phyloP scores from a whole-genome alignment of 192 early-diverging fungal genomes.

The Linnemannia elongata region DNA sequence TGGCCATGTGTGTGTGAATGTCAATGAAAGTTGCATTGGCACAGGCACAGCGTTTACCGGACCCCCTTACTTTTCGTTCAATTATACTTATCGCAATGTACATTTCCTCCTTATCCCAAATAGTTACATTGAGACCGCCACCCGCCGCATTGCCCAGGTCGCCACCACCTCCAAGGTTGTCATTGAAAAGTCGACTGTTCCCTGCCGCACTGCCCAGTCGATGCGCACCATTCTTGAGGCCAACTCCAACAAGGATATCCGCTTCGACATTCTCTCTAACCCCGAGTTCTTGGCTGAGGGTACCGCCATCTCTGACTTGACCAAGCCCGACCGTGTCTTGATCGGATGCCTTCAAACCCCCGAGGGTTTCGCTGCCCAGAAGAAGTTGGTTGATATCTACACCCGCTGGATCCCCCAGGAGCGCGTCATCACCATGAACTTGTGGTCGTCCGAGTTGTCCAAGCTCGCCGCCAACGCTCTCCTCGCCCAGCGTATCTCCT shows the following conservation, averaged over 20 bases:
- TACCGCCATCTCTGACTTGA: slow-evolving; percentile 86
- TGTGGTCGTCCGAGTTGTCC: slow-evolving; percentile 96
- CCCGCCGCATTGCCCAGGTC: slow-evolving; percentile 85
- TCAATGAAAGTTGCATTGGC: background rate
- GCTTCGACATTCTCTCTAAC: slow-evolving; percentile 92
- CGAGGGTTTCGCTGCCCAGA: slow-evolving; percentile 81
- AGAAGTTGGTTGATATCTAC: slow-evolving; percentile 83
- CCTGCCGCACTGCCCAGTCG: slow-evolving; percentile 89
- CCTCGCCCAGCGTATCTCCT: slow-evolving; percentile 94
- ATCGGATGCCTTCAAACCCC: slow-evolving; percentile 85
- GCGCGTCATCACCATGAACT: slow-evolving; percentile 88
- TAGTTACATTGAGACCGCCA: slow-evolving; percentile 86
- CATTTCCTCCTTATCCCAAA: slow-evolving; percentile 12
- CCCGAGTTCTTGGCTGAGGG: slow-evolving; percentile 98
- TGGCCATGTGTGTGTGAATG: background rate
- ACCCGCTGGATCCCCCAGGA: slow-evolving; percentile 87
- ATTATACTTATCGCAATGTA: background rate
- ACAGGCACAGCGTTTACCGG: background rate
- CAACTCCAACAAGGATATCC: slow-evolving; percentile 74
- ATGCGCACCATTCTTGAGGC: slow-evolving; percentile 89
- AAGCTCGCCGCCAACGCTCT: slow-evolving; percentile 96
- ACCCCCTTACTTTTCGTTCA: slow-evolving; percentile 10
- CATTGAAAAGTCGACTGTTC: slow-evolving; percentile 95
- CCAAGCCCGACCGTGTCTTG: slow-evolving; percentile 90
- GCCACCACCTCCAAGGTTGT: slow-evolving; percentile 88